Evolutionary conservation across 768 basidiomycete genomes (phyloP), one percentile per base, ranked within the genome.

Genomic region (Arthromyces matolae): DNA sequence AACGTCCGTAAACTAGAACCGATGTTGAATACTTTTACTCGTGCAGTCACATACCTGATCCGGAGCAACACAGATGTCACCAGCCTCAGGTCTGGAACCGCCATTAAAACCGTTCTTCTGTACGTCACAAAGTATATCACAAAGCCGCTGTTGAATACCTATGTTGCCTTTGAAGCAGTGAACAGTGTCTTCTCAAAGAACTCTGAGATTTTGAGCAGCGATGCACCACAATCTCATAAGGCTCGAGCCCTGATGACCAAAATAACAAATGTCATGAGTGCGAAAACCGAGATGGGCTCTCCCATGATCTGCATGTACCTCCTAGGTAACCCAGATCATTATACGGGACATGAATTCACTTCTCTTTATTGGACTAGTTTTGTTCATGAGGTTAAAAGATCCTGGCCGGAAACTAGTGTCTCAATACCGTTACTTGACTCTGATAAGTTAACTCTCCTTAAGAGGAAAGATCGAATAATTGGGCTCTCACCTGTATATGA

Each of bases 81-180:
- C 0, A 64, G 64, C 45, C 40, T 74, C 1, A 40, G 65, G 14
- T 72, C 69, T 16, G 72, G 72, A 0, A 74, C 72, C 3, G 58
- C 66, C 1, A 60, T 75, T 1, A 71, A 72, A 41, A 61, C 68
- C 13, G 59, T 71, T 2, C 48, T 72, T 0, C 55, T 63, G 18
- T 74, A 73, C 58, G 60, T 73, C 0, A 61, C 72, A 4, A 71
- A 77, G 28, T 77, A 77, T 53, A 62, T 76, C 0, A 73, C 70
- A 0, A 77, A 77, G 51, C 36, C 58, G 0, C 34, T 55, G 2
- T 49, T 77, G 9, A 76, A 73, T 36, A 71, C 67, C 0, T 61
- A 71, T 54, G 56, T 56, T 12, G 60, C 71, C 22, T 73, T 75
- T 58, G 60, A 71, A 0, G 47, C 64, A 7, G 52, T 68, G 0